Percentiles rank a stretch among this genome's conserved stretches.
Conservation (phyloP, 768 basidiomycete genomes). For the Boletus edulis region DNA sequence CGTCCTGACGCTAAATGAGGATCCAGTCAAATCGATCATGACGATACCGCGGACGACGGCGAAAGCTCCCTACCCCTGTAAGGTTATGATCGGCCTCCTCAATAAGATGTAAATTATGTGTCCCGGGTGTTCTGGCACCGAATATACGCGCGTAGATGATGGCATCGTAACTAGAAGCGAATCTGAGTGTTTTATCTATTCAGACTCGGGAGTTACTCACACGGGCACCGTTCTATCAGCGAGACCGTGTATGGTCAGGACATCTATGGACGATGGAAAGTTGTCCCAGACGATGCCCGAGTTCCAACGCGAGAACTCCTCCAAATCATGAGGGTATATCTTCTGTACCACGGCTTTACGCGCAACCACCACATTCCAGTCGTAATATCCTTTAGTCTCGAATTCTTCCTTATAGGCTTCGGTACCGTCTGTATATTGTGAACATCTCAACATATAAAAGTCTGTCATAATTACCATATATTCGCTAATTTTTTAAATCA, state of each 20-base stretch:
- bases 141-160: conserved; percentile 65
- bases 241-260: conserved; percentile 79
- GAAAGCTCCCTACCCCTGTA: conserved; percentile 43
- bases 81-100: conserved; percentile 83
- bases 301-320: conserved; percentile 63
- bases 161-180: conserved; percentile 58
- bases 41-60: background rate
- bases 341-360: conserved; percentile 51
- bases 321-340: conserved; percentile 58
- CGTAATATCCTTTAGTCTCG: conserved; percentile 54
- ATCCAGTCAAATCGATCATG: background rate
- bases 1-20: conserved; percentile 50
- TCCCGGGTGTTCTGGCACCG: conserved; percentile 56
- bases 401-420: conserved; percentile 49
- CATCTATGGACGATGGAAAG: conserved; percentile 63
- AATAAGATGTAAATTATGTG: conserved; percentile 65
- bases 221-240: conserved; percentile 65
- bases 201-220: conserved; percentile 39
- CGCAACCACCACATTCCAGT: conserved; percentile 66
- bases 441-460: background rate
- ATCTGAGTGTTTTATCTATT: background rate
- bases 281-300: conserved; percentile 63
- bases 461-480: conserved; percentile 24
- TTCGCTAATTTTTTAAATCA: conserved; percentile 25
- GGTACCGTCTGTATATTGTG: conserved; percentile 17